phyloP scores from a whole-genome alignment of 352 stramenopile species.

The Pythium guiyangense region DNA sequence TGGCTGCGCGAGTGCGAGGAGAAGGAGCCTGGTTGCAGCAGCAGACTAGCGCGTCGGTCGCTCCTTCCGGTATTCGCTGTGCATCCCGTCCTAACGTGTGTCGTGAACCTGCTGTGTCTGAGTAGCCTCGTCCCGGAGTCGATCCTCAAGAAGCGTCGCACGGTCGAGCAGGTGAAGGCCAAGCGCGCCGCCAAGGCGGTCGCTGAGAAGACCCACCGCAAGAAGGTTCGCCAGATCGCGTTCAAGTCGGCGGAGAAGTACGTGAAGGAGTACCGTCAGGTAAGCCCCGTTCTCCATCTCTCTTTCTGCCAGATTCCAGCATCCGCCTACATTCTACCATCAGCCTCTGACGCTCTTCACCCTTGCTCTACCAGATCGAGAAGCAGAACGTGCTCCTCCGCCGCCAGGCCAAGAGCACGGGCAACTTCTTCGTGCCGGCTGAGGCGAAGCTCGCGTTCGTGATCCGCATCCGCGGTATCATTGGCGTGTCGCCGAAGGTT shows the following conservation, averaged over 20 bases:
- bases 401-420: conserved; percentile 93
- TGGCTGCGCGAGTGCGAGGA: neutral
- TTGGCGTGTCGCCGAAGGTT: conserved; percentile 87
- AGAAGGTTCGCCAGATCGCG: conserved; percentile 85
- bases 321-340: neutral
- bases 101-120: conserved; percentile 14
- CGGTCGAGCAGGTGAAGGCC: conserved; percentile 83
- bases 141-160: conserved; percentile 90
- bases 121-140: conserved; percentile 85
- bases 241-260: conserved; percentile 98
- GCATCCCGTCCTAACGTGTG: conserved; percentile 73
- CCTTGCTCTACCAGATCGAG: conserved; percentile 57
- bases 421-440: conserved; percentile 97
- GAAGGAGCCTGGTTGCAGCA: conserved; percentile 3
- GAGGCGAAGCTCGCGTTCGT: conserved; percentile 98
- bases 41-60: conserved; percentile 4
- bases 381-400: conserved; percentile 92
- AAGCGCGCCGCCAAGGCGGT: conserved; percentile 75
- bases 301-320: too few relatives aligned
- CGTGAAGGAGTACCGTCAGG: conserved; percentile 96
- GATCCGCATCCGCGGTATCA: conserved; percentile 99
- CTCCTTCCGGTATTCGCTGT: conserved; percentile 22
- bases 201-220: conserved; percentile 78
- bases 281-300: conserved; percentile 22
- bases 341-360: neutral